Base-by-base conservation (phyloP, 805 yeast species). In the Osmozyma mogii region DNA sequence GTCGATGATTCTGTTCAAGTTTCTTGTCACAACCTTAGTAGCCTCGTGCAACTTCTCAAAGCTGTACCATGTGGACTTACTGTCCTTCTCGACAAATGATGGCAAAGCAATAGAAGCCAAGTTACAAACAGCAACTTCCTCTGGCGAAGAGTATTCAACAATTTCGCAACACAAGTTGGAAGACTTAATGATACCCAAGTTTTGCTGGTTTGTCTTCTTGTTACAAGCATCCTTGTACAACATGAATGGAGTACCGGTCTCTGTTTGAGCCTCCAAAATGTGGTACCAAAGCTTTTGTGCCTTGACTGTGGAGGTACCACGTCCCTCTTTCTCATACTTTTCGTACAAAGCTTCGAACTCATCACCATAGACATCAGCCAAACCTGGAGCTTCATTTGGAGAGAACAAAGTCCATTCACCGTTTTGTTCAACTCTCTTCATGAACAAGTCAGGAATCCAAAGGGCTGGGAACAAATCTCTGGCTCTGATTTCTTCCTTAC, bases 381-480 rank as follows among this genome's bases (percentile, higher is more conserved):
- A 66, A 6, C 95, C 96, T 6, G 92, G 89, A 34, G 92, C 87
- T 48, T 77, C 84, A 56, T 79, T 77, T 28, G 95, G 95, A 23
- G 95, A 84, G 55, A 89, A 87, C 34, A 89, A 61, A 32, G 89
- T 75, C 98, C 98, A 89, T 15, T 78, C 79, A 30, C 56, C 77
- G 49, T 85, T 72, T 11, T 56, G 60, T 55, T 84, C 83, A 24
- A 89, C 96, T 43, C 92, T 75, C 54, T 80, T 61, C 98, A 89
- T 89, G 59, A 89, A 89, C 49, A 89, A 62, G 53, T 89, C 97
- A 2, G 96, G 84, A 25, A 89, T 74, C 98, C 98, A 89, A 28
- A 89, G 66, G 5, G 95, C 97, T 49, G 82, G 77, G 64, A 89
- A 89, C 43, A 89, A 63, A 54, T 89, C 97, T 48, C 97, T 73